A percentile compares a stretch with the other conserved stretches of the same genome.
Conservation (phyloP, 2,329 filamentous ascomycete species). For the Diplodia mutila region DNA sequence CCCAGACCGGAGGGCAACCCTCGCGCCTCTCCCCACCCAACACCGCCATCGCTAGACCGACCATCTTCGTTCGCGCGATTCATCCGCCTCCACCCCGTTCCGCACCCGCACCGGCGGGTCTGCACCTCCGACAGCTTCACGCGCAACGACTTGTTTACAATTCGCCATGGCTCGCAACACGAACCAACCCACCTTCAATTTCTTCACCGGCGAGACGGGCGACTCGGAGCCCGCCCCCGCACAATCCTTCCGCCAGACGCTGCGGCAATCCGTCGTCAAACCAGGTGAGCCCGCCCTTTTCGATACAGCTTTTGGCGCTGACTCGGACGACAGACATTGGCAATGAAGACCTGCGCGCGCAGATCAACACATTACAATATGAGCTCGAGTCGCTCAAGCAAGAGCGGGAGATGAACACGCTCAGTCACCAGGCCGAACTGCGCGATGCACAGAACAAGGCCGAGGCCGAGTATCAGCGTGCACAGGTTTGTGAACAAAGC, state of each 20-base stretch:
- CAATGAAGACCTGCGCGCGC: conserved; percentile 83
- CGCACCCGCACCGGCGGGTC: not conserved
- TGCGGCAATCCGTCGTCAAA: conserved; percentile 48
- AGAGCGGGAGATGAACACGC: conserved; percentile 77
- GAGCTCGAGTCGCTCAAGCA: conserved; percentile 85
- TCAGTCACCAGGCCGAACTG: conserved; percentile 82
- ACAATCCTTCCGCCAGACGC: conserved; percentile 48
- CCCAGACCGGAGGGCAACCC: not conserved
- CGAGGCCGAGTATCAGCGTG: conserved; percentile 80
- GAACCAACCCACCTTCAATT: conserved; percentile 50
- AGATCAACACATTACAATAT: conserved; percentile 85
- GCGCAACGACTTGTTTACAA: conserved; percentile 15
- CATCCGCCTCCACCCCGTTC: not conserved
- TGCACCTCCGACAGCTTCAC: not conserved
- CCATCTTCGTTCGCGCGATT: too few relatives aligned
- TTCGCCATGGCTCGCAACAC: conserved; percentile 34
- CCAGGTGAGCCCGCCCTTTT: conserved; percentile 30
- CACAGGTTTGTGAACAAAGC: conserved; percentile 49
- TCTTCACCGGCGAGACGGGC: conserved; percentile 53
- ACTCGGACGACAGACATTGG: conserved; percentile 40
- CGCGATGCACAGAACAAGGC: conserved; percentile 77
- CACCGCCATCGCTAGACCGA: not conserved
- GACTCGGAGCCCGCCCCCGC: conserved; percentile 40
- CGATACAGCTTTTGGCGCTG: conserved; percentile 14
- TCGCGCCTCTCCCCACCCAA: not conserved